These are phyloP conservation scores for Globisporangium megalacanthum DNA, from an alignment of 352 stramenopile species.

Conservation along the genomic window DNA sequence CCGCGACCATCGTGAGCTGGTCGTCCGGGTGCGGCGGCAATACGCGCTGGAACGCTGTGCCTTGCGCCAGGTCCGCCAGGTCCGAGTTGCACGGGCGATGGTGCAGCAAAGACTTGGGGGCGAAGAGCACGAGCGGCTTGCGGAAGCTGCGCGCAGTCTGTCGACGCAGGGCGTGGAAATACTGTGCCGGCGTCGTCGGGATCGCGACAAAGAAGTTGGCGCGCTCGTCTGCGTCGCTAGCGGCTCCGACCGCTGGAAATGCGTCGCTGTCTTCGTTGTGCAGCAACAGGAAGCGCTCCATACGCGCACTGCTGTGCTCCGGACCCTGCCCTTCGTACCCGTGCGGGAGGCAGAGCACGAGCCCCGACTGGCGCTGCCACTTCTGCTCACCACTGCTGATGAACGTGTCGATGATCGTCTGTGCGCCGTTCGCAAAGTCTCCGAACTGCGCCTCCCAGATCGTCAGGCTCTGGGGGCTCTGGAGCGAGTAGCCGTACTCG, in stretches of 20 bases:
- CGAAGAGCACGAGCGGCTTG: conserved; percentile 80
- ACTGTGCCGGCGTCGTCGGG: conserved; percentile 91
- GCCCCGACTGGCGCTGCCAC: conserved; percentile 87
- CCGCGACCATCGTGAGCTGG: conserved; percentile 50
- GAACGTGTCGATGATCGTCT: conserved; percentile 89
- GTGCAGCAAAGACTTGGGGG: conserved; percentile 80
- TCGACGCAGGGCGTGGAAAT: conserved; percentile 94
- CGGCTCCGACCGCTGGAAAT: conserved; percentile 38
- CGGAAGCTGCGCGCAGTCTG: conserved; percentile 66
- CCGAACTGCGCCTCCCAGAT: conserved; percentile 93
- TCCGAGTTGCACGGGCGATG: conserved; percentile 81
- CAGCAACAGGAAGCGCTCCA: conserved; percentile 83
- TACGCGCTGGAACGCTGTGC: conserved; percentile 60
- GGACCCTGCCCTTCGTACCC: conserved; percentile 85
- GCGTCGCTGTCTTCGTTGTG: conserved; percentile 71
- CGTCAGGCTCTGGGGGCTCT: conserved; percentile 66
- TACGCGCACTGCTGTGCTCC: conserved; percentile 79
- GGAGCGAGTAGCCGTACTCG: conserved; percentile 84
- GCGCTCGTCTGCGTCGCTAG: conserved; percentile 33
- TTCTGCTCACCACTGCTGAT: conserved; percentile 82
- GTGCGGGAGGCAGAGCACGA: conserved; percentile 77
- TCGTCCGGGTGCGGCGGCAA: conserved; percentile 71
- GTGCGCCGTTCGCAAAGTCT: conserved; percentile 85
- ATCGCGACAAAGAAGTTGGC: conserved; percentile 79
- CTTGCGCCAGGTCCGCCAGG: conserved; percentile 51